Conservation (phyloP, 176 grass and related monocot species). For the barley (Hordeum vulgare) region MorexV3_pseudomolecules_assembly NC_058524.1:18665788-18666287, state of each 20-base stretch:
- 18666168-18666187: neutral
- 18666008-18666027: neutral
- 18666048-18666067: neutral
- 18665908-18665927: neutral
- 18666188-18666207: neutral
- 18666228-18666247: neutral
- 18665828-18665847: too few relatives aligned
- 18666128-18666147: neutral
- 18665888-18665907: neutral
- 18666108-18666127: too few relatives aligned
- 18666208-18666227: neutral
- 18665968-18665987: neutral
- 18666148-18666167: neutral
- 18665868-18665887: neutral
- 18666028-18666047: neutral
- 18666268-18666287: neutral
- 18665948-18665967: neutral
- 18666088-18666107: neutral
- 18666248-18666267: neutral
- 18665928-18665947: conserved; percentile 1
- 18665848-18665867: too few relatives aligned
- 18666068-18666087: neutral
- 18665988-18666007: neutral
- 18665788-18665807: too few relatives aligned
- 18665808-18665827: too few relatives aligned